A percentile compares a stretch with the other conserved stretches of the same genome.
phyloP scores from a whole-genome alignment of 1,139 yeast species.

The Scheffersomyces parashehatae region DNA sequence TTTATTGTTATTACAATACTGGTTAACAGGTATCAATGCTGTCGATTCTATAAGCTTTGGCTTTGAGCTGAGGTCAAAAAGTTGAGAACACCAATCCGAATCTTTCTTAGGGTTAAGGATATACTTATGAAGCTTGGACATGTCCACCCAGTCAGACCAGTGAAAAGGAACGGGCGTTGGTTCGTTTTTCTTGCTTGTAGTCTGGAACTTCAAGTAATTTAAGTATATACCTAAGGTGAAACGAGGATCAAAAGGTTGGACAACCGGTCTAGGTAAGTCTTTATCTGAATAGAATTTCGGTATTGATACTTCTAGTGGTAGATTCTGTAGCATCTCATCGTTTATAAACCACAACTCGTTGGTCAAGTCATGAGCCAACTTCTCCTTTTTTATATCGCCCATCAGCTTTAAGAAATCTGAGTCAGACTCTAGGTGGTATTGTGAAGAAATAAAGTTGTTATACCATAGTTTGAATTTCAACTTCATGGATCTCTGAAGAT shows the following conservation, averaged over 20 bases:
- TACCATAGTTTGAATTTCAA: slow-evolving; percentile 20
- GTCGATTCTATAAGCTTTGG: slow-evolving; percentile 12
- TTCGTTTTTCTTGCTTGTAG: not conserved
- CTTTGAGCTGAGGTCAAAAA: slow-evolving; percentile 20
- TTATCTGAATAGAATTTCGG: slow-evolving; percentile 18
- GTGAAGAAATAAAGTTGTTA: slow-evolving; percentile 18
- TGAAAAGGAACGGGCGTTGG: slow-evolving; percentile 33
- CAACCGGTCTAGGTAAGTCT: slow-evolving; percentile 9
- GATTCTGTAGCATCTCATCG: slow-evolving; percentile 8
- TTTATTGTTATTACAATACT: slow-evolving; percentile 24
- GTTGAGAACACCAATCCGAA: slow-evolving; percentile 16
- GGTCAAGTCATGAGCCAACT: slow-evolving; percentile 17
- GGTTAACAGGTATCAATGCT: slow-evolving; percentile 11
- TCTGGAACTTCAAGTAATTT: not conserved
- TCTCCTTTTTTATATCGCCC: slow-evolving; percentile 13
- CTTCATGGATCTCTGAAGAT: slow-evolving; percentile 12
- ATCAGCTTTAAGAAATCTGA: slow-evolving; percentile 15
- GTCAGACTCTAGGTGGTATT: slow-evolving; percentile 21
- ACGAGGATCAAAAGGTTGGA: slow-evolving; percentile 25
- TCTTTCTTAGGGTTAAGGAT: slow-evolving; percentile 15
- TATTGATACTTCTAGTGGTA: slow-evolving; percentile 17
- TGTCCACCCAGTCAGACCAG: slow-evolving; percentile 48
- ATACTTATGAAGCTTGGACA: slow-evolving; percentile 27
- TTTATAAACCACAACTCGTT: slow-evolving; percentile 31
- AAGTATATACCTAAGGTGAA: slow-evolving; percentile 21